Evolutionary conservation across 371 early-diverging fungal genomes (phyloP).

Genomic region (Quaeritorhiza haematococci): DNA sequence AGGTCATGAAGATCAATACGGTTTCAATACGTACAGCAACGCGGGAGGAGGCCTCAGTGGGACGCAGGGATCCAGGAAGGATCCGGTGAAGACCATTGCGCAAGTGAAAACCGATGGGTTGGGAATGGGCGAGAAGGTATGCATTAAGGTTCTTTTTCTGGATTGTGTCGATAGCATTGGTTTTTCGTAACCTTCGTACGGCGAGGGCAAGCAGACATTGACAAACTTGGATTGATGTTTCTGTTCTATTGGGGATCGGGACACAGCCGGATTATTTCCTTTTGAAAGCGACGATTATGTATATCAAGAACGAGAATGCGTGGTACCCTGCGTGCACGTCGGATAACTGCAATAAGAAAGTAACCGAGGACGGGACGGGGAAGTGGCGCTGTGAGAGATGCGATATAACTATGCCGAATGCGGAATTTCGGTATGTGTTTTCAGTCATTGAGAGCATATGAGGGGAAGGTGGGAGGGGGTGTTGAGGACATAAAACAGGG

Average conservation of each 20-base stretch:
- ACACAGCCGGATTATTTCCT: slow-evolving; percentile 64
- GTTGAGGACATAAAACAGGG: background rate
- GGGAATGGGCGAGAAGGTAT: slow-evolving; percentile 57
- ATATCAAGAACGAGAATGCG: slow-evolving; percentile 55
- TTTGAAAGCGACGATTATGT: slow-evolving; percentile 59
- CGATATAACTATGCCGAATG: slow-evolving; percentile 54
- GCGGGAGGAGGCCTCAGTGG: slow-evolving; percentile 28
- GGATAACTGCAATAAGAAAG: slow-evolving; percentile 84
- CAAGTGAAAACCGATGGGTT: slow-evolving; percentile 63
- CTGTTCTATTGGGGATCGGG: too few relatives aligned
- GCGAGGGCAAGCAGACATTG: too few relatives aligned
- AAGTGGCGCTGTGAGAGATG: slow-evolving; percentile 94
- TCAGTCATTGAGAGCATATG: background rate
- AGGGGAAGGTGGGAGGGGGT: background rate
- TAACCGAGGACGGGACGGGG: slow-evolving; percentile 47
- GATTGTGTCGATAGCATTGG: background rate
- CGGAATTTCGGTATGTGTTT: slow-evolving; percentile 59
- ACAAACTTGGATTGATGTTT: too few relatives aligned
- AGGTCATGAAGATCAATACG: slow-evolving; percentile 17
- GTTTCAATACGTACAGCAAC: slow-evolving; percentile 36
- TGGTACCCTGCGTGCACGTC: slow-evolving; percentile 86
- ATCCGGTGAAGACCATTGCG: slow-evolving; percentile 41
- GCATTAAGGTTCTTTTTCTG: background rate
- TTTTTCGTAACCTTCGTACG: too few relatives aligned
- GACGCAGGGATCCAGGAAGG: slow-evolving; percentile 11